phyloP scores from a whole-genome alignment of 2,329 filamentous ascomycete genomes.

The Cercospora beticola region DNA sequence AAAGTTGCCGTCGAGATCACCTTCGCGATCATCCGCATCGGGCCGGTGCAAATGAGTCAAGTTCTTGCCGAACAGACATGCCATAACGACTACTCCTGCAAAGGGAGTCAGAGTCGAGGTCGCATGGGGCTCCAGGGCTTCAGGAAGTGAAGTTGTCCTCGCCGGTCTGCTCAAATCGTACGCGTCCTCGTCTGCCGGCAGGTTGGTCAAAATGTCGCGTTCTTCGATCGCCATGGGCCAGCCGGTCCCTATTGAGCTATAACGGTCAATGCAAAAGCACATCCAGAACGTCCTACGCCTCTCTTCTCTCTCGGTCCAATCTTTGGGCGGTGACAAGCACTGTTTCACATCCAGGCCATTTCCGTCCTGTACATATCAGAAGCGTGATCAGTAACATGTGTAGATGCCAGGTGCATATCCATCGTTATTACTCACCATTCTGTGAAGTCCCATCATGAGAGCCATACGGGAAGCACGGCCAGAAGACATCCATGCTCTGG shows the following conservation, averaged over 20 bases:
- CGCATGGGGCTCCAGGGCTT: conserved; percentile 70
- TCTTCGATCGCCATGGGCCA: conserved; percentile 97
- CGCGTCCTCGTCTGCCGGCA: conserved; percentile 81
- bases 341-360: conserved; percentile 86
- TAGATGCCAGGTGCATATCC: neutral
- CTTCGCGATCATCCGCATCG: conserved; percentile 74
- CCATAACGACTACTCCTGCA: conserved; percentile 77
- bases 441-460: conserved; percentile 91
- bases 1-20: conserved; percentile 88
- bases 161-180: conserved; percentile 78
- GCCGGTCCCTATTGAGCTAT: conserved; percentile 91
- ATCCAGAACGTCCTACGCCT: conserved; percentile 92
- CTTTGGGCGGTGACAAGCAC: conserved; percentile 77
- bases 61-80: conserved; percentile 88
- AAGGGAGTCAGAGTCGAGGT: conserved; percentile 73
- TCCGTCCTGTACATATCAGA: conserved; percentile 58
- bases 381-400: neutral
- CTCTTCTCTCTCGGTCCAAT: conserved; percentile 94
- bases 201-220: conserved; percentile 79
- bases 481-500: conserved; percentile 89
- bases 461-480: conserved; percentile 76
- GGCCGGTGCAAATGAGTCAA: conserved; percentile 87
- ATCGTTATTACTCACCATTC: conserved; percentile 50
- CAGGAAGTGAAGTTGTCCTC: conserved; percentile 66
- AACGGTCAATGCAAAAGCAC: conserved; percentile 85